phyloP scores from a whole-genome alignment of 352 stramenopile genomes.

The Pythium vanterpoolii region DNA sequence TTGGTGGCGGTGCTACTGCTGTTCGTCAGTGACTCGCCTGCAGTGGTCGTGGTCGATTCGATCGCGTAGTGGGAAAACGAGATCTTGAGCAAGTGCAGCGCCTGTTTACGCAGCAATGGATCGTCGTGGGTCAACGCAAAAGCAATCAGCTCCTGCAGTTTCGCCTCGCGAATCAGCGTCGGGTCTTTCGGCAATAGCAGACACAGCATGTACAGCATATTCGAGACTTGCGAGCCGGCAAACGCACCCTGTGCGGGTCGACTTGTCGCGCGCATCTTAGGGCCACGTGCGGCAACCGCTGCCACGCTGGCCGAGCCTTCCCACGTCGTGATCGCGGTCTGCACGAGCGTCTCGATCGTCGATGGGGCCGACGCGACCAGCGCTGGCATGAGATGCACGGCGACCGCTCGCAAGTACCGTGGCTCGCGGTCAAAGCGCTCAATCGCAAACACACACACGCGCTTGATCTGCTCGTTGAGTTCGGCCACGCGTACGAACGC shows the following conservation, averaged over 20 bases:
- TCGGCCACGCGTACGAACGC: constrained; percentile 18
- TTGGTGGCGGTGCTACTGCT: not conserved
- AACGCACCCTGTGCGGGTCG: constrained; percentile 12
- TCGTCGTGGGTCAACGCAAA: constrained; percentile 52
- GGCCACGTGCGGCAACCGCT: not conserved
- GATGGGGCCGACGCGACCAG: constrained; percentile 24
- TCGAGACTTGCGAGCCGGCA: constrained; percentile 26
- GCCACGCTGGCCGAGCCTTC: constrained; percentile 10
- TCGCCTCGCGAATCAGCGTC: constrained; percentile 30
- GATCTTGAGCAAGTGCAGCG: constrained; percentile 61
- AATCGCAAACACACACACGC: constrained; percentile 41
- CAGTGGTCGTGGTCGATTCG: constrained; percentile 6
- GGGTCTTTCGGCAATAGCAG: constrained; percentile 50
- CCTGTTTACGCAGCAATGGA: constrained; percentile 62
- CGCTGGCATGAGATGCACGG: constrained; percentile 42
- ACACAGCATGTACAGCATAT: constrained; percentile 64
- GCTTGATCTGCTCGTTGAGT: constrained; percentile 16
- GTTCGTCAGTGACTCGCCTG: constrained; percentile 2
- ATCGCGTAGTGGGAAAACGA: constrained; percentile 52
- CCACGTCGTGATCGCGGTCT: constrained; percentile 21
- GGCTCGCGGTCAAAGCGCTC: constrained; percentile 32
- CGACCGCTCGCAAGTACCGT: constrained; percentile 45
- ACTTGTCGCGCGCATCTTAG: constrained; percentile 13
- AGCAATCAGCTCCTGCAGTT: constrained; percentile 48
- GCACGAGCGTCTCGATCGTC: constrained; percentile 14